Base-by-base conservation (phyloP, 805 yeast genomes). In the Zygoascus biomembranicola region DNA sequence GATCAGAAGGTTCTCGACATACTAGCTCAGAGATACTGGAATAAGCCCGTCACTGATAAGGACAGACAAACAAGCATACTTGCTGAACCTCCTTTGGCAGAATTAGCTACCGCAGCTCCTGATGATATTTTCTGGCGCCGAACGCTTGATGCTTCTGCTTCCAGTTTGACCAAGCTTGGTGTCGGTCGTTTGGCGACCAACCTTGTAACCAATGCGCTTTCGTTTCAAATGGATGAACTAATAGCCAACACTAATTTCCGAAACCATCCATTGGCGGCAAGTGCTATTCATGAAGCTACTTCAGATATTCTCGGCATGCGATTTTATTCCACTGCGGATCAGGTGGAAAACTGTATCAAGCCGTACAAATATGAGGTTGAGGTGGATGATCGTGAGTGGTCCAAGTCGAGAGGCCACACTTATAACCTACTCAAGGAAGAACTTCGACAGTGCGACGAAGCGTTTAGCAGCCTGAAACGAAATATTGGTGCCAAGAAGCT, bases 361-460 rank as follows among this genome's bases (percentile, higher is more conserved):
- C 99, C 99, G 1, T 94, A 85, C 73, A 94, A 94, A 71, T 94
- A 92, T 67, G 99, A 94, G 65, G 90, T 94, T 55, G 99, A 94
- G 64, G 80, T 94, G 49, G 98, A 94, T 65, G 96, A 90, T 61
- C 77, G 97, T 42, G 99, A 94, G 67, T 94, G 99, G 99, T 71
- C 73, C 32, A 65, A 77, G 8, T 84, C 96, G 41, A 80, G 87
- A 55, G 95, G 87, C 32, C 95, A 87, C 64, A 79, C 97, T 0
- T 78, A 81, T 11, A 73, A 71, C 20, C 68, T 94, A 53, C 68
- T 94, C 53, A 84, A 82, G 62, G 97, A 94, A 66, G 99, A 94
- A 69, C 69, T 88, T 55, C 74, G 80, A 48, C 97, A 90, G 68
- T 90, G 96, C 66, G 84, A 82, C 53, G 77, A 73, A 1, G 80